Evolutionary conservation across 441 rosid genomes (phyloP).

Genomic region (Daphne laureola): DNA sequence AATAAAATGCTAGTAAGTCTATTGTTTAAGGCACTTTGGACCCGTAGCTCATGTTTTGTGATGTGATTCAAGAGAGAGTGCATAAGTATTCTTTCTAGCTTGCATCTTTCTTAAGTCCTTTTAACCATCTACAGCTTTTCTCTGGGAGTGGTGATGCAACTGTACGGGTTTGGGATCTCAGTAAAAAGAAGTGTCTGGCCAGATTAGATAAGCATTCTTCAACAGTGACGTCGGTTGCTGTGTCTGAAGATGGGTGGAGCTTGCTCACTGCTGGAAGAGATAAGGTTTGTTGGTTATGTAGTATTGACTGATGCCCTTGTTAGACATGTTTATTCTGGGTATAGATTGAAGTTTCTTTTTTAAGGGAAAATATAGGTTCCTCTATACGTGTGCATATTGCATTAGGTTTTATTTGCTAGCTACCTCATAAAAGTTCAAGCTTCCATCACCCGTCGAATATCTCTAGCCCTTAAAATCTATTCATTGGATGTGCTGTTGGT

Average conservation of each 20-base stretch:
- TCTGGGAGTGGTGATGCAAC: slow-evolving; percentile 91
- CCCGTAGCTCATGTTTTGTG: not conserved
- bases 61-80: no score
- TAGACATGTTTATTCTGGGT: no score
- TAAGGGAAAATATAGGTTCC: no score
- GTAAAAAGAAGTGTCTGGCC: slow-evolving; percentile 67
- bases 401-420: no score
- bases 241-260: slow-evolving; percentile 81
- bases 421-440: no score
- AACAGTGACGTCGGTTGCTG: slow-evolving; percentile 64
- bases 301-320: no score
- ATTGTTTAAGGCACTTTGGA: not conserved
- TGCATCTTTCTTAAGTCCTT: slow-evolving; percentile 6
- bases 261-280: slow-evolving; percentile 86
- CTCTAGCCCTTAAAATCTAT: no score
- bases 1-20: slow-evolving; percentile 58
- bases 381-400: no score
- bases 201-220: slow-evolving; percentile 72
- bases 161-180: slow-evolving; percentile 83
- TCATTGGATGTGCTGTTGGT: no score
- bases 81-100: not conserved
- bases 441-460: no score
- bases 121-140: slow-evolving; percentile 47
- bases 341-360: no score
- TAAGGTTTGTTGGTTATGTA: slow-evolving; percentile 33